Base-by-base conservation (phyloP, 192 early-diverging fungal genomes). In the Cladochytrium replicatum region DNA sequence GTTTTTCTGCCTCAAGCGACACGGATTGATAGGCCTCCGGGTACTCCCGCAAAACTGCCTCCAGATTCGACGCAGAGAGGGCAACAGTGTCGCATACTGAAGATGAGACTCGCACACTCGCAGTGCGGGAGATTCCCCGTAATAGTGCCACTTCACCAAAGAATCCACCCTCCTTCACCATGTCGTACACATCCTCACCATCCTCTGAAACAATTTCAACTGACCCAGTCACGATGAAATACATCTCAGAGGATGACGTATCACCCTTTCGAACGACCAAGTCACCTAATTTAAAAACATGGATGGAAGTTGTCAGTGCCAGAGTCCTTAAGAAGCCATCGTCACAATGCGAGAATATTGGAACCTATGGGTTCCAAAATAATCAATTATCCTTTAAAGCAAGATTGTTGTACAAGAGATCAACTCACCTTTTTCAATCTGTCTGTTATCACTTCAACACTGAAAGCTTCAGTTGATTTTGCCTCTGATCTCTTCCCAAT, bases 101-200 rank as follows among this genome's bases (percentile, higher is more conserved):
- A 2, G 55, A 53, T 1, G 63, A 54, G 11, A 66, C 63, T 2
- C 64, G 50, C 0, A 75, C 58, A 0, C 67, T 53, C 13, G 73
- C 73, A 2, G 73, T 75, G 13, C 73, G 48, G 26, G 60, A 27
- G 26, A 69, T 61, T 8, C 58, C 58, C 8, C 58, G 48, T 9
- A 77, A 40, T 8, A 77, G 27, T 0, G 74, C 74, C 19, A 77
- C 57, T 68, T 77, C 75, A 15, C 75, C 75, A 58, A 77, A 77
- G 43, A 75, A 77, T 6, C 57, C 74, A 15, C 75, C 75, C 22
- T 55, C 55, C 30, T 55, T 22, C 7, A 77, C 58, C 9, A 29
- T 22, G 37, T 77, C 75, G 54, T 72, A 74, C n/a, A 74, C 60
- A 21, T 46, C 48, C 6, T 7, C 21, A 2, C 60, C 58, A 43